phyloP scores from a whole-genome alignment of 1,284 basidiomycete species.

The Apiotrichum mycotoxinovorans region DNA sequence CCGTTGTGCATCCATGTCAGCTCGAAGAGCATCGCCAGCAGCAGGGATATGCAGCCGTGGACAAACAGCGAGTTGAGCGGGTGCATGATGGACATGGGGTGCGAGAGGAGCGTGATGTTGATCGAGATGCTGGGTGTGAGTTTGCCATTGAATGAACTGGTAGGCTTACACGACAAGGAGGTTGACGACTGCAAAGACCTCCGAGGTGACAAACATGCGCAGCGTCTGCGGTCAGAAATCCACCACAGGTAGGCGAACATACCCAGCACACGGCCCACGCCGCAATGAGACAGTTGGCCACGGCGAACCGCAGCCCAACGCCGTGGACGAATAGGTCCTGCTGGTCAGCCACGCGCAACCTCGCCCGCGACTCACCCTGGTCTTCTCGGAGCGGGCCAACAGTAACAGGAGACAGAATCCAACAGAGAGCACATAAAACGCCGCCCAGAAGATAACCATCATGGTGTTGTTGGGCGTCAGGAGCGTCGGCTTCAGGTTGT shows the following conservation, averaged over 20 bases:
- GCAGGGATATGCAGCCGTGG: constrained; percentile 53
- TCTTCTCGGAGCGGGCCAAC: constrained; percentile 66
- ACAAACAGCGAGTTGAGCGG: constrained; percentile 54
- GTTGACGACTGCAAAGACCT: constrained; percentile 45
- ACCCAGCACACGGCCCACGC: constrained; percentile 80
- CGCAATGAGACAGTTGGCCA: constrained; percentile 77
- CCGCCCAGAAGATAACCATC: constrained; percentile 63
- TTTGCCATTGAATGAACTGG: background rate
- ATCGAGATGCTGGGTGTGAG: constrained; percentile 34
- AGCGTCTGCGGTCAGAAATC: constrained; percentile 30
- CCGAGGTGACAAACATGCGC: constrained; percentile 46
- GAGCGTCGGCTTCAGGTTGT: constrained; percentile 61
- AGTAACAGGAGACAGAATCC: constrained; percentile 76
- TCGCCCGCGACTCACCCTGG: constrained; percentile 58
- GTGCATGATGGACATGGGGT: constrained; percentile 44
- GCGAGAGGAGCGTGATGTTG: constrained; percentile 40
- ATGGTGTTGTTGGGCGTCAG: constrained; percentile 65
- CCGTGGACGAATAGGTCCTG: constrained; percentile 66
- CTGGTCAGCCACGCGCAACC: background rate
- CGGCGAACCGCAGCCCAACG: constrained; percentile 70
- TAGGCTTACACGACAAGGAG: constrained; percentile 44
- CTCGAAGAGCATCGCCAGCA: constrained; percentile 52
- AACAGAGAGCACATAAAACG: constrained; percentile 54
- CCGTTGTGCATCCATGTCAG: constrained; percentile 54
- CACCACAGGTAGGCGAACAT: background rate